A percentile compares a stretch with the other conserved stretches of the same genome.
phyloP scores from a whole-genome alignment of 768 basidiomycete species.

The Auricularia sp. region DNA sequence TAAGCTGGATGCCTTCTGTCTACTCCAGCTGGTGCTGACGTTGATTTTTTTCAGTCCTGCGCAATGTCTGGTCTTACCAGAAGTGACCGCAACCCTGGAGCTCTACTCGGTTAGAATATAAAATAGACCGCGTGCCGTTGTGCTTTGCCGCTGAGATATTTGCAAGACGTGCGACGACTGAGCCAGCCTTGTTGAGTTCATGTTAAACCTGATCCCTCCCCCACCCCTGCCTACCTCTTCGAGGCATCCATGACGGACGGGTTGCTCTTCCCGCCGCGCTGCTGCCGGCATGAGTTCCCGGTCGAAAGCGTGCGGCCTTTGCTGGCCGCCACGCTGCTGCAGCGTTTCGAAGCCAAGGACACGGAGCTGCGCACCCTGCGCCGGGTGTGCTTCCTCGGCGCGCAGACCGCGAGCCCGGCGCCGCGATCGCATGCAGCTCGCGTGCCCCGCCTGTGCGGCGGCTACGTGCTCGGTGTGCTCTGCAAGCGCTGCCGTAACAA shows the following conservation, averaged over 20 bases:
- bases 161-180: too few relatives aligned
- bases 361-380: conserved; percentile 33
- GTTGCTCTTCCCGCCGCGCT: conserved; percentile 41
- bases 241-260: conserved; percentile 38
- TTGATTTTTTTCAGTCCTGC: conserved; percentile 55
- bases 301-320: conserved; percentile 16
- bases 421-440: too few relatives aligned
- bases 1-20: conserved; percentile 34
- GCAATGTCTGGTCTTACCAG: conserved; percentile 93
- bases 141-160: too few relatives aligned
- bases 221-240: conserved; percentile 23
- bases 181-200: too few relatives aligned
- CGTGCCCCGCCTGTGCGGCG: conserved; percentile 4
- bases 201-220: too few relatives aligned
- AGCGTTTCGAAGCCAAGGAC: conserved; percentile 27
- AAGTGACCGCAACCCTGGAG: conserved; percentile 44
- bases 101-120: too few relatives aligned
- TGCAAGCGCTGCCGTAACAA: neutral
- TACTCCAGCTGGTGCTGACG: neutral
- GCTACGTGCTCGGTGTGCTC: conserved; percentile 4
- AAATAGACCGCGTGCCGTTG: too few relatives aligned
- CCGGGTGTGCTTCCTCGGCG: conserved; percentile 36
- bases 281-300: conserved; percentile 34
- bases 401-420: conserved; percentile 23
- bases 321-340: conserved; percentile 16